These are phyloP conservation scores for Rhodotorula sp. DNA, from an alignment of 1,284 basidiomycete species.

Conservation along the genomic window DNA sequence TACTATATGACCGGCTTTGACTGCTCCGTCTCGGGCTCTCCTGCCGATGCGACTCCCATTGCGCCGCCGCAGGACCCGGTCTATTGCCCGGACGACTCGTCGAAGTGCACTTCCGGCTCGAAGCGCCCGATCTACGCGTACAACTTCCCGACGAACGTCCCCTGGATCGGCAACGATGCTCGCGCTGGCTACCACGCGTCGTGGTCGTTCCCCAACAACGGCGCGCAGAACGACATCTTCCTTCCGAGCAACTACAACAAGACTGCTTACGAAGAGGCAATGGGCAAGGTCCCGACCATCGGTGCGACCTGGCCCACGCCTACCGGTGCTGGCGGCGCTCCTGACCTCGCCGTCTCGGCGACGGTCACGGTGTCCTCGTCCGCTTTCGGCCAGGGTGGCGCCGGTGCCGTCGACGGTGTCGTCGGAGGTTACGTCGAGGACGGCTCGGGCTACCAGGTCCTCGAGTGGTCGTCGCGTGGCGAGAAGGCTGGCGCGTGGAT, in stretches of 20 bases:
- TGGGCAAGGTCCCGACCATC: not conserved
- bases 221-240: slow-evolving; percentile 43
- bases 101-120: slow-evolving; percentile 13
- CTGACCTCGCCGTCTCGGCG: slow-evolving; percentile 15
- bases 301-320: not conserved
- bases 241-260: slow-evolving; percentile 15
- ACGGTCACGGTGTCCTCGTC: slow-evolving; percentile 8
- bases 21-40: slow-evolving; percentile 32
- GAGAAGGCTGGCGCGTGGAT: slow-evolving; percentile 12
- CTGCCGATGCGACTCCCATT: slow-evolving; percentile 29
- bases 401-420: slow-evolving; percentile 17
- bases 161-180: slow-evolving; percentile 29
- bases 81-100: slow-evolving; percentile 20
- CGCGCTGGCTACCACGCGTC: slow-evolving; percentile 30
- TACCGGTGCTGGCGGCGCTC: slow-evolving; percentile 10
- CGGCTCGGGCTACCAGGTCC: slow-evolving; percentile 15
- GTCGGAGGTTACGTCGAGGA: slow-evolving; percentile 18
- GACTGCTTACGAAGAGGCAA: not conserved
- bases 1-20: slow-evolving; percentile 39
- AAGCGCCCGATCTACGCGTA: slow-evolving; percentile 40
- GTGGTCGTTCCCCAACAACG: slow-evolving; percentile 33
- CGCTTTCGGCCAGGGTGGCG: slow-evolving; percentile 4
- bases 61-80: slow-evolving; percentile 31
- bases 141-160: slow-evolving; percentile 27
- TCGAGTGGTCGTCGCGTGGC: slow-evolving; percentile 24